These are phyloP conservation scores for Erodium trifolium DNA, from an alignment of 441 rosid genomes.

Conservation along the genomic window DNA sequence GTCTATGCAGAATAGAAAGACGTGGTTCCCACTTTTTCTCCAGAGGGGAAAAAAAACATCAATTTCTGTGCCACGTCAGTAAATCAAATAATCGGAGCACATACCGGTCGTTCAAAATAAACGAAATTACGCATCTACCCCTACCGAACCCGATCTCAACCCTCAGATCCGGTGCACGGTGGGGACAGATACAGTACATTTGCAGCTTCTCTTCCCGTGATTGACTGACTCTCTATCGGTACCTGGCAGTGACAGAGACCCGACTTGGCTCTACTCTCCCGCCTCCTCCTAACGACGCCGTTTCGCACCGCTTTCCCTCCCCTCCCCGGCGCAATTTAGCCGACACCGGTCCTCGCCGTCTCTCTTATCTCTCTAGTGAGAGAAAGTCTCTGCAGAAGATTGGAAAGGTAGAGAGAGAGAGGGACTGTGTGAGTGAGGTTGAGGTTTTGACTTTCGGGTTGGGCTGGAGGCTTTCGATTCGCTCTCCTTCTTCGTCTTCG, in stretches of 20 bases:
- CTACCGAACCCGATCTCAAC: neutral
- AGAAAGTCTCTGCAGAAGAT: neutral
- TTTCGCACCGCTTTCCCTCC: neutral
- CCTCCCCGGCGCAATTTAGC: slow-evolving; percentile 26
- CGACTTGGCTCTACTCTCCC: neutral
- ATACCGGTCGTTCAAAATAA: neutral
- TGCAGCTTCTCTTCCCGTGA: slow-evolving; percentile 4
- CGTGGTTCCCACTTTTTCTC: neutral
- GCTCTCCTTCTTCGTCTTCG: neutral
- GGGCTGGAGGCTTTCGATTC: slow-evolving; percentile 10
- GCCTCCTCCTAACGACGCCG: neutral
- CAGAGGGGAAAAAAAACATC: neutral
- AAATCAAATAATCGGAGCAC: too few relatives aligned
- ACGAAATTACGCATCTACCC: neutral
- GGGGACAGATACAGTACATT: neutral
- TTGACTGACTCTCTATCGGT: neutral
- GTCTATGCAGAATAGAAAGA: neutral
- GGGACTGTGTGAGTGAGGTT: neutral
- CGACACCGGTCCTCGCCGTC: neutral
- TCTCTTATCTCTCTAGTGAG: neutral
- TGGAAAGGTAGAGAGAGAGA: neutral
- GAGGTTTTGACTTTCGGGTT: slow-evolving; percentile 3
- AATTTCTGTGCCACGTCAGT: neutral
- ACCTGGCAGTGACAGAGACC: slow-evolving; percentile 6
- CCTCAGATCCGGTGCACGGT: neutral